A percentile compares a stretch with the other conserved stretches of the same genome.
Evolutionary conservation across 2,329 filamentous ascomycete species (phyloP).

Genomic region (Raffaelea albimanens): DNA sequence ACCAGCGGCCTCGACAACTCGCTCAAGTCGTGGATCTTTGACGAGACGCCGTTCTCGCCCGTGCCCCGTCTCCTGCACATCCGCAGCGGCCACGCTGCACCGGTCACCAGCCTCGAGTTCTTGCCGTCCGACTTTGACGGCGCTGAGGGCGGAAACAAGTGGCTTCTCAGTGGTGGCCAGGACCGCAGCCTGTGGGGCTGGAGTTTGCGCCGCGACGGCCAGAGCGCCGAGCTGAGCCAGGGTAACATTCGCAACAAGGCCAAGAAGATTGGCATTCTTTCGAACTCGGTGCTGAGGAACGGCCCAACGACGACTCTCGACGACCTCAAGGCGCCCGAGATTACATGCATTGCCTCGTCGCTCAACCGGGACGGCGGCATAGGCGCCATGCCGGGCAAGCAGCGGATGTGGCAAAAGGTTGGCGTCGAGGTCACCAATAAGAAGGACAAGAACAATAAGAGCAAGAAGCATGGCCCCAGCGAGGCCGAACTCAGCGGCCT

Average conservation of each 20-base stretch:
- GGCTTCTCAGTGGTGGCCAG: slow-evolving; percentile 80
- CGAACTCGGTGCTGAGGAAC: slow-evolving; percentile 43
- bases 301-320: slow-evolving; percentile 58
- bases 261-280: slow-evolving; percentile 72
- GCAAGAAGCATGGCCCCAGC: slow-evolving; percentile 16
- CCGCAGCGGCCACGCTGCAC: slow-evolving; percentile 79
- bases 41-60: slow-evolving; percentile 81
- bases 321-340: slow-evolving; percentile 78
- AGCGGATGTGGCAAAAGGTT: slow-evolving; percentile 73
- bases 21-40: slow-evolving; percentile 93
- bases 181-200: slow-evolving; percentile 94
- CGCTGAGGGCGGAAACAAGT: slow-evolving; percentile 80
- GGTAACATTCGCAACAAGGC: slow-evolving; percentile 80
- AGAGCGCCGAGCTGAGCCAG: slow-evolving; percentile 88
- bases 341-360: slow-evolving; percentile 84
- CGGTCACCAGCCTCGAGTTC: slow-evolving; percentile 75
- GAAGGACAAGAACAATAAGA: too few species aligned
- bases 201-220: slow-evolving; percentile 87
- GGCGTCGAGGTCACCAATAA: neutral
- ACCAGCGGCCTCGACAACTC: slow-evolving; percentile 91
- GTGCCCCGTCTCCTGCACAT: slow-evolving; percentile 77
- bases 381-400: slow-evolving; percentile 69
- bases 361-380: slow-evolving; percentile 93
- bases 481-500: slow-evolving; percentile 64
- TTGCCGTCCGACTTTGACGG: slow-evolving; percentile 84